Conservation (phyloP, 345 rosid species). For the Hibiscus mutabilis region DNA sequence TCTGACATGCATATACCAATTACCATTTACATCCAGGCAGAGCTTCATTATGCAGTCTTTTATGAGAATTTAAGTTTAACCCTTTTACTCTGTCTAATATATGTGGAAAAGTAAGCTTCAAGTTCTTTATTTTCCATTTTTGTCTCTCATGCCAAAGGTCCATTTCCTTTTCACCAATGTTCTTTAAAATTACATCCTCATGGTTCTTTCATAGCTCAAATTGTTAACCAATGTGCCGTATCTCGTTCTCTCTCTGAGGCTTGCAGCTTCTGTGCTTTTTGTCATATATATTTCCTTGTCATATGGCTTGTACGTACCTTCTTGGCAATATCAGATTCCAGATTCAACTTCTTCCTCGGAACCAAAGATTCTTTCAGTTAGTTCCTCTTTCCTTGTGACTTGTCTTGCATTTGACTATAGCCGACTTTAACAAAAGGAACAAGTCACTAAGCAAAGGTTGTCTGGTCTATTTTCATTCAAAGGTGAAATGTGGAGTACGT, state of each 20-base stretch:
- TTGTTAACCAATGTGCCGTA: not conserved
- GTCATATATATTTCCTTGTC: constrained; percentile 38
- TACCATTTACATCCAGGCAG: not conserved
- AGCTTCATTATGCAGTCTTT: not conserved
- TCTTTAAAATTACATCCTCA: not conserved
- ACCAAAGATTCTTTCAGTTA: constrained; percentile 38
- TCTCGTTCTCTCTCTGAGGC: constrained; percentile 35
- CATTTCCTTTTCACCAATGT: not conserved
- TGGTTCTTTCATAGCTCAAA: not conserved
- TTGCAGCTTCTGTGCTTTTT: constrained; percentile 40
- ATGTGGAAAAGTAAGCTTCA: not conserved
- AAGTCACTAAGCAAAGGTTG: not conserved
- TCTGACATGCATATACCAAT: not conserved
- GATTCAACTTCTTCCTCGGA: constrained; percentile 34
- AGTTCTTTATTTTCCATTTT: not conserved
- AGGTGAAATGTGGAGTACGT: constrained; percentile 75
- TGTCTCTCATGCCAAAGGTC: not conserved
- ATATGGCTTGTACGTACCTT: constrained; percentile 68
- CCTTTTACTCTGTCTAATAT: not conserved
- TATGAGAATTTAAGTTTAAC: not conserved
- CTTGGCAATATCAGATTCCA: constrained; percentile 70
- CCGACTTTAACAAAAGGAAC: not conserved
- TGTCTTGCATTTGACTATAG: not conserved
- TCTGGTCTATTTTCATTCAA: constrained; percentile 11
- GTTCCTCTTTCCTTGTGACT: constrained; percentile 10